Percentiles rank a stretch among this genome's conserved stretches.
phyloP scores from a whole-genome alignment of 495 filamentous ascomycete species.

The Darksidea phi region DNA sequence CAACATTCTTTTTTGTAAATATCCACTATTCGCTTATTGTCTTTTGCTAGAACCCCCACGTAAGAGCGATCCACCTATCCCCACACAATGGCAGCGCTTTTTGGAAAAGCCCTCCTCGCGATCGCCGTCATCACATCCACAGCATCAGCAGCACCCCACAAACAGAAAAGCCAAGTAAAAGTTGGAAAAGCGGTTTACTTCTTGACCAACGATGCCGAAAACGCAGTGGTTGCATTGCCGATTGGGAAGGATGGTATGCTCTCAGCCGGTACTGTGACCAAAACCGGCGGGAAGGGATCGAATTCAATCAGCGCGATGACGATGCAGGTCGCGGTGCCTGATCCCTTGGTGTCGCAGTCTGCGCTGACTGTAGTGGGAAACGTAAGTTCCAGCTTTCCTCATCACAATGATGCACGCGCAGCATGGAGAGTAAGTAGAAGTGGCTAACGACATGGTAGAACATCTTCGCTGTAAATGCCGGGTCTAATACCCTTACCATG shows the following conservation, averaged over 20 bases:
- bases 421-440: not conserved
- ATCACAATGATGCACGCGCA: too few relatives aligned
- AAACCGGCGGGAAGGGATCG: constrained; percentile 31
- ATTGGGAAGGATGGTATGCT: constrained; percentile 35
- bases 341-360: constrained; percentile 55
- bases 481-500: constrained; percentile 58
- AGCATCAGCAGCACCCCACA: too few relatives aligned
- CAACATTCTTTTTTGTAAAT: too few relatives aligned
- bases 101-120: too few relatives aligned
- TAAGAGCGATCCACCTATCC: too few relatives aligned
- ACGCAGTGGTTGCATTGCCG: constrained; percentile 32
- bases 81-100: too few relatives aligned
- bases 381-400: constrained; percentile 41
- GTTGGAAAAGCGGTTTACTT: constrained; percentile 35
- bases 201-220: constrained; percentile 36
- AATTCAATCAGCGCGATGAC: constrained; percentile 33
- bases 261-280: constrained; percentile 24
- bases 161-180: not conserved
- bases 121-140: too few relatives aligned
- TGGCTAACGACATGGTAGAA: constrained; percentile 15
- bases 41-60: too few relatives aligned
- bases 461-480: constrained; percentile 61
- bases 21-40: too few relatives aligned
- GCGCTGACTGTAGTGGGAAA: constrained; percentile 50
- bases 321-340: constrained; percentile 42